Conservation (phyloP, 2,329 filamentous ascomycete genomes). For the Exserohilum turcica region DNA sequence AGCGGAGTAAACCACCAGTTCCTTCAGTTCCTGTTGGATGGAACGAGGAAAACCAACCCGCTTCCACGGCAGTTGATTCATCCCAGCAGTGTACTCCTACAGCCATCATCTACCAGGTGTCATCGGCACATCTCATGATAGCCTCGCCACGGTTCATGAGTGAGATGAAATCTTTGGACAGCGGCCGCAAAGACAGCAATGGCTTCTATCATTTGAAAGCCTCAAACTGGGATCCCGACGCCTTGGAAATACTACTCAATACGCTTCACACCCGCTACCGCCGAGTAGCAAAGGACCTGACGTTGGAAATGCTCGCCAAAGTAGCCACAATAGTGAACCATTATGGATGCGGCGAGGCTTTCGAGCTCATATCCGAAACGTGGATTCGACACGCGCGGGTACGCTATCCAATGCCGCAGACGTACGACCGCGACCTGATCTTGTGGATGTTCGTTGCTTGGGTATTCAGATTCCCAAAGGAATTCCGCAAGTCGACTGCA, state of each 20-base stretch:
- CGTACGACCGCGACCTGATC: slow-evolving; percentile 24
- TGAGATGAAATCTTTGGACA: background rate
- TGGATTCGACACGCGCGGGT: slow-evolving; percentile 47
- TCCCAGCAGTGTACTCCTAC: background rate
- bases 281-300: slow-evolving; percentile 48
- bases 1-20: too few species aligned
- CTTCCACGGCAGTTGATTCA: background rate
- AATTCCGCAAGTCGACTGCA: slow-evolving; percentile 17
- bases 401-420: slow-evolving; percentile 3
- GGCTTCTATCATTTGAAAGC: slow-evolving; percentile 8
- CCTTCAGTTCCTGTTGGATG: background rate
- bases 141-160: slow-evolving; percentile 8
- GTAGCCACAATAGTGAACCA: slow-evolving; percentile 53
- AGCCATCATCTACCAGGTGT: slow-evolving; percentile 4
- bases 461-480: slow-evolving; percentile 20
- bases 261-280: slow-evolving; percentile 52
- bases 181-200: background rate
- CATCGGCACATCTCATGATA: slow-evolving; percentile 1
- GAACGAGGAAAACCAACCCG: background rate
- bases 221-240: slow-evolving; percentile 43
- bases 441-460: slow-evolving; percentile 31
- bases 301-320: slow-evolving; percentile 52
- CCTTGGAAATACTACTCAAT: slow-evolving; percentile 52
- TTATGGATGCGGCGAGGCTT: slow-evolving; percentile 51
- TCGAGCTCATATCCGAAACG: slow-evolving; percentile 50